Evolutionary conservation across 2,329 filamentous ascomycete genomes (phyloP).

Genomic region (Botryosphaeria dothidea): DNA sequence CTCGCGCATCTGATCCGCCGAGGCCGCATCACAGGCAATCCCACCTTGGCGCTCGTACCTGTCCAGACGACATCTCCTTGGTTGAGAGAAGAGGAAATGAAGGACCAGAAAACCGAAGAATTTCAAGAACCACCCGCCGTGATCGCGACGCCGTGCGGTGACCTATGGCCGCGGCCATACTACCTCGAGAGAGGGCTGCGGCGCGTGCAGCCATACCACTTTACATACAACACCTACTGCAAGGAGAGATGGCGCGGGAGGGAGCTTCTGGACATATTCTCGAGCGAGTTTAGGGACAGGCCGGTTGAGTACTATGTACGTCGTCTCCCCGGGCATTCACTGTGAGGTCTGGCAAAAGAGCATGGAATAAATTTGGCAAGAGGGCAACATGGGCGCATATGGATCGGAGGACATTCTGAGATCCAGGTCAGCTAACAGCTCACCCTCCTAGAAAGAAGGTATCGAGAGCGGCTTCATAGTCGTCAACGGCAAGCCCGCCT

Average conservation of each 20-base stretch:
- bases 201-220: constrained; percentile 83
- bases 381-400: background rate
- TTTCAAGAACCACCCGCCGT: constrained; percentile 49
- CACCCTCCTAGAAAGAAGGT: constrained; percentile 52
- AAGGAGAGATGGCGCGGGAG: constrained; percentile 91
- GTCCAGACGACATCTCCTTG: constrained; percentile 28
- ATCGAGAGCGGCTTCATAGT: constrained; percentile 78
- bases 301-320: constrained; percentile 80
- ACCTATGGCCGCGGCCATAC: constrained; percentile 71
- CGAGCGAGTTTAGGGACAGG: constrained; percentile 87
- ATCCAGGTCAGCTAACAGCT: background rate
- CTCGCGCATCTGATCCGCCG: constrained; percentile 54
- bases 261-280: constrained; percentile 81
- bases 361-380: background rate
- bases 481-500: constrained; percentile 73
- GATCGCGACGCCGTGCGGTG: constrained; percentile 54
- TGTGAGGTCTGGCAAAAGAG: background rate
- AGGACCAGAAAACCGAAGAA: constrained; percentile 29
- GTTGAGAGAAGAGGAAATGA: constrained; percentile 19
- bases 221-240: constrained; percentile 91
- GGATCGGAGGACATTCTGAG: background rate
- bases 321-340: background rate
- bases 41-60: constrained; percentile 46
- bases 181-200: constrained; percentile 81
- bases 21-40: constrained; percentile 39